Percentiles rank a stretch among this genome's conserved stretches.
Evolutionary conservation across 306 rosid genomes (phyloP).

Genomic region (Prunus campanulata): DNA sequence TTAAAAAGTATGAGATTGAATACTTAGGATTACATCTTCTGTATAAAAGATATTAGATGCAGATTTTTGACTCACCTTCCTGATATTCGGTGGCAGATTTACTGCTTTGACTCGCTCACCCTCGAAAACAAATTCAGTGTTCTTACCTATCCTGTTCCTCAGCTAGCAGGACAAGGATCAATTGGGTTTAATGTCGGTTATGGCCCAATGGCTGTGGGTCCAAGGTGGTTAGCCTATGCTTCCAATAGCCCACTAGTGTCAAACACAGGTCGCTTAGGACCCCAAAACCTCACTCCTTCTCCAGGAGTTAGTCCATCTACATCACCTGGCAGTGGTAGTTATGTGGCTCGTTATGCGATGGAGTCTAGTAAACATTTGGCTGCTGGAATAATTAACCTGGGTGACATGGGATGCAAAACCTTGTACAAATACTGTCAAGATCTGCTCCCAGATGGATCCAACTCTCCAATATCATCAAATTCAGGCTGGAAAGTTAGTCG

Average conservation of each 20-base stretch:
- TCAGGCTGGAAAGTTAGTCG: slow-evolving; percentile 69
- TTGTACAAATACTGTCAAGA: slow-evolving; percentile 68
- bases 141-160: slow-evolving; percentile 84
- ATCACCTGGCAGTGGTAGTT: slow-evolving; percentile 63
- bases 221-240: slow-evolving; percentile 96
- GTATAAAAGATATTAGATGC: background rate
- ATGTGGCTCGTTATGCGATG: slow-evolving; percentile 85
- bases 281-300: slow-evolving; percentile 62
- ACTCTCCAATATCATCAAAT: slow-evolving; percentile 61
- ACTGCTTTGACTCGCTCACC: slow-evolving; percentile 79
- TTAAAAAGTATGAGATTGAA: slow-evolving; percentile 1
- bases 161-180: slow-evolving; percentile 66
- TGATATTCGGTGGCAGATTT: slow-evolving; percentile 61
- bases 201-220: slow-evolving; percentile 95
- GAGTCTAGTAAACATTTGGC: slow-evolving; percentile 85
- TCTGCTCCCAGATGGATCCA: slow-evolving; percentile 73
- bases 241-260: slow-evolving; percentile 61
- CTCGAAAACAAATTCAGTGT: slow-evolving; percentile 80
- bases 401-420: slow-evolving; percentile 48
- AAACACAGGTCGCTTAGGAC: slow-evolving; percentile 66
- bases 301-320: slow-evolving; percentile 73
- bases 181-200: slow-evolving; percentile 74
- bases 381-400: slow-evolving; percentile 57
- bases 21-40: background rate
- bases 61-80: slow-evolving; percentile 16